A percentile compares a stretch with the other conserved stretches of the same genome.
These are phyloP conservation scores for Macrophomina phaseolina DNA, from an alignment of 2,329 filamentous ascomycete genomes.

Conservation along the genomic window DNA sequence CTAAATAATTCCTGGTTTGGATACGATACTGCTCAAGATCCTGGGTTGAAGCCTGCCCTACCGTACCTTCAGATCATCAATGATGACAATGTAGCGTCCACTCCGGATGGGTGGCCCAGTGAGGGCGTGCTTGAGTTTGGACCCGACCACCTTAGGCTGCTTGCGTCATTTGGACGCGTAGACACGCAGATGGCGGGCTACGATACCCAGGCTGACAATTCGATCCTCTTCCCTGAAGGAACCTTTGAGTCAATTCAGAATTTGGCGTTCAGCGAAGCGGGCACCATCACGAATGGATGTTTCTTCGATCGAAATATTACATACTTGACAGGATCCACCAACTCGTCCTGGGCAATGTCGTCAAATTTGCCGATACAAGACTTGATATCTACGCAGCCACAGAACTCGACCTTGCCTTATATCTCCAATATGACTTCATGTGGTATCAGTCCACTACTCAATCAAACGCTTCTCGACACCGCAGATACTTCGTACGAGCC, in stretches of 20 bases:
- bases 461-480: constrained; percentile 57
- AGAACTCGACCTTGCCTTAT: constrained; percentile 36
- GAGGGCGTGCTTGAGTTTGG: constrained; percentile 62
- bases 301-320: constrained; percentile 53
- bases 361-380: constrained; percentile 30
- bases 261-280: constrained; percentile 46
- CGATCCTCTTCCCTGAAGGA: constrained; percentile 57
- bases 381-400: constrained; percentile 32
- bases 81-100: constrained; percentile 48
- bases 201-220: constrained; percentile 57
- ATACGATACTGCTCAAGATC: background rate
- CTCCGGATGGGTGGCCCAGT: constrained; percentile 68
- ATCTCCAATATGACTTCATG: constrained; percentile 57
- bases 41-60: constrained; percentile 1
- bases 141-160: constrained; percentile 57
- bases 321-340: constrained; percentile 52
- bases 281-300: constrained; percentile 58
- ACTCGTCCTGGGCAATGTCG: constrained; percentile 52
- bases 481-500: constrained; percentile 54
- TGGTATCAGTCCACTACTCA: constrained; percentile 66
- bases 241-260: constrained; percentile 50
- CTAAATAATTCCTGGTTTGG: constrained; percentile 65
- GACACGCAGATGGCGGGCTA: constrained; percentile 64
- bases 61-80: constrained; percentile 30
- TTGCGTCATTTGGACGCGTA: constrained; percentile 62